Evolutionary conservation across 164 flowering plant genomes (phyloP).

Genomic region (Protea cynaroides): DNA sequence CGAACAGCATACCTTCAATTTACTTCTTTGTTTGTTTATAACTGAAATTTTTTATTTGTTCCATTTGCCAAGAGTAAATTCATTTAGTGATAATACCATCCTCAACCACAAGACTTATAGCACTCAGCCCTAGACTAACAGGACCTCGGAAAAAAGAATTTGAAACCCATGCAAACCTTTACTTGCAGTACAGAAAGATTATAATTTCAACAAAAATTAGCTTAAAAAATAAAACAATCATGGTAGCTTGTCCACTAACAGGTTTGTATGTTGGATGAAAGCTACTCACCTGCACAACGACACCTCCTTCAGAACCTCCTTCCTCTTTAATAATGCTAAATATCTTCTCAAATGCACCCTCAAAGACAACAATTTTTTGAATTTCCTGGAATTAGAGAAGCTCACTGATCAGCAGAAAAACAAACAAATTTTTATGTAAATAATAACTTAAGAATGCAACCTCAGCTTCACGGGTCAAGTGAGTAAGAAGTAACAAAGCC

Average conservation of each 20-base stretch:
- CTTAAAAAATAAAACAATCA: no score
- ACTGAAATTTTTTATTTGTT: background rate
- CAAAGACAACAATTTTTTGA: conserved; percentile 96
- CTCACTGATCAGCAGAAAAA: conserved; percentile 3
- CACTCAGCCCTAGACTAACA: background rate
- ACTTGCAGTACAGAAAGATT: background rate
- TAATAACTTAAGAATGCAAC: conserved; percentile 25
- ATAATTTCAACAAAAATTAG: background rate
- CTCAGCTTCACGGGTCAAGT: conserved; percentile 97
- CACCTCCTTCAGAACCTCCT: conserved; percentile 98
- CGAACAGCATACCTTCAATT: no score
- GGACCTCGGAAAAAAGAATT: background rate
- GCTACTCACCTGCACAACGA: conserved; percentile 88
- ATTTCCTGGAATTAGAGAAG: conserved; percentile 57
- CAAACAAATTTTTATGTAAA: background rate
- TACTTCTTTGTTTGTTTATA: background rate
- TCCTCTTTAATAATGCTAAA: conserved; percentile 95
- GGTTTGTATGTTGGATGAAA: background rate
- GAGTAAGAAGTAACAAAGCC: conserved; percentile 88
- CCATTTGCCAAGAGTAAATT: background rate
- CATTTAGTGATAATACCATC: background rate
- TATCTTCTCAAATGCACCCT: conserved; percentile 96
- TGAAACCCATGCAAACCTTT: background rate
- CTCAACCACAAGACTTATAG: no score
- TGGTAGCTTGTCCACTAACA: no score